Percentiles rank a stretch among this genome's conserved stretches.
Evolutionary conservation across 2,329 filamentous ascomycete genomes (phyloP).

Genomic region (Akanthomyces lecanii): DNA sequence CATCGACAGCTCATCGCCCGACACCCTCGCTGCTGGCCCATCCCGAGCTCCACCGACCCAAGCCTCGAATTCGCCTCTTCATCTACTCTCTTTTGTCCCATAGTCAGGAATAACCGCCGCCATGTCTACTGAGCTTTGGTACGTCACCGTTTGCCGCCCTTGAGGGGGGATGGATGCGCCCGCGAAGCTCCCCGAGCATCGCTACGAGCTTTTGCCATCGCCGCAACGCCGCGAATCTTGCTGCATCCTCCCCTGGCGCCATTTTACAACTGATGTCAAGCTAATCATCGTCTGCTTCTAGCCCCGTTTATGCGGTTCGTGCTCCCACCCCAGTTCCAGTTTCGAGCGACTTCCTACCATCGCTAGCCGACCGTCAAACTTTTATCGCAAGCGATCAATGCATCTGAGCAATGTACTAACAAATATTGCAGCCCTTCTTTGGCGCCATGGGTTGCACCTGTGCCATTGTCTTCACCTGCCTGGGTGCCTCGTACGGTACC

Average conservation of each 20-base stretch:
- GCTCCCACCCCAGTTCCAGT: constrained; percentile 22
- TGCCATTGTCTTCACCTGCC: constrained; percentile 95
- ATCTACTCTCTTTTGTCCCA: constrained; percentile 20
- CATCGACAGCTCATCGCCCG: constrained; percentile 20
- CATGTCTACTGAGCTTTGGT: constrained; percentile 82
- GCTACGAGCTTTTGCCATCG: constrained; percentile 20
- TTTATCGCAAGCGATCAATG: neutral
- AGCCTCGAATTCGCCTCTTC: constrained; percentile 9
- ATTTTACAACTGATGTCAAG: constrained; percentile 23
- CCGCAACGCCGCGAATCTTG: neutral
- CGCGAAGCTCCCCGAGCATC: constrained; percentile 19
- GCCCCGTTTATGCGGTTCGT: constrained; percentile 99
- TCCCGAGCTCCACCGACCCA: constrained; percentile 14
- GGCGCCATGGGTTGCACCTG: constrained; percentile 96
- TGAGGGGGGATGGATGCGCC: constrained; percentile 11
- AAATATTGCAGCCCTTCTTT: constrained; percentile 69
- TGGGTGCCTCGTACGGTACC: constrained; percentile 96
- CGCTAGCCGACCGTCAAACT: neutral
- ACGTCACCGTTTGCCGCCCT: constrained; percentile 41
- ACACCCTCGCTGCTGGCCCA: constrained; percentile 10
- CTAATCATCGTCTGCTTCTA: constrained; percentile 48
- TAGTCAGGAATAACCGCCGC: constrained; percentile 39
- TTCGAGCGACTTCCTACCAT: constrained; percentile 12
- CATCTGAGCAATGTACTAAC: constrained; percentile 28
- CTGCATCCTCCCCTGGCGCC: neutral